Conservation (phyloP, 495 filamentous ascomycete species). For the Hypoxylon subgilvum region DNA sequence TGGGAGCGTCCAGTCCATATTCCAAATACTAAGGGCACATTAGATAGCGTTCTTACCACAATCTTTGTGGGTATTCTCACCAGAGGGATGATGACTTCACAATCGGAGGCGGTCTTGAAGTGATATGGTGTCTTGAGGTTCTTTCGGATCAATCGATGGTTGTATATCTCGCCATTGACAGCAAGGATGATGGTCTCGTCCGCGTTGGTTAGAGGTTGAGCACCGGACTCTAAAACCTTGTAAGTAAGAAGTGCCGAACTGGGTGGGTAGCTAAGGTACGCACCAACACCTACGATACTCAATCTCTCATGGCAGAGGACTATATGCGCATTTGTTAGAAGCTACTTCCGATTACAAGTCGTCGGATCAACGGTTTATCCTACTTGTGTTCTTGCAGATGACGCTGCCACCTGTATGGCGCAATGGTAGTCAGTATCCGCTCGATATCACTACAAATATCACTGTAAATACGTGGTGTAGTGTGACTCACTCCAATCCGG, state of each 20-base stretch:
- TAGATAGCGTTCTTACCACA: constrained; percentile 11
- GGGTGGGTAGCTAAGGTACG: constrained; percentile 45
- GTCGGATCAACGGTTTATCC: background rate
- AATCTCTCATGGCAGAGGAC: constrained; percentile 97
- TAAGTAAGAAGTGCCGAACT: constrained; percentile 36
- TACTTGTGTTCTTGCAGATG: constrained; percentile 88
- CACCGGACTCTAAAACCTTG: constrained; percentile 75
- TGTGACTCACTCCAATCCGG: constrained; percentile 93
- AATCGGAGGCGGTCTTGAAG: constrained; percentile 98
- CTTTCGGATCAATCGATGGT: constrained; percentile 93
- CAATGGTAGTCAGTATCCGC: constrained; percentile 20
- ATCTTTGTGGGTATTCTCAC: constrained; percentile 58
- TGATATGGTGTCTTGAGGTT: constrained; percentile 76
- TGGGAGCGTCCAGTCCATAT: constrained; percentile 89
- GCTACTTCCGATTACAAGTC: background rate
- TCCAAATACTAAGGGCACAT: constrained; percentile 74
- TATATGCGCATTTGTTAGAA: constrained; percentile 52
- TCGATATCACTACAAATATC: constrained; percentile 29
- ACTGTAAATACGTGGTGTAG: constrained; percentile 28
- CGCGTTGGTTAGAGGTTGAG: constrained; percentile 91
- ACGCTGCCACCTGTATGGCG: constrained; percentile 77
- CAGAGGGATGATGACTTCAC: constrained; percentile 96
- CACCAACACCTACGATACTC: constrained; percentile 96
- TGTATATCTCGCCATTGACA: constrained; percentile 99
- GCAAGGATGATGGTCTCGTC: constrained; percentile 87